A percentile compares a stretch with the other conserved stretches of the same genome.
phyloP scores from a whole-genome alignment of 768 basidiomycete genomes.

The Paxillus ammoniavirescens region DNA sequence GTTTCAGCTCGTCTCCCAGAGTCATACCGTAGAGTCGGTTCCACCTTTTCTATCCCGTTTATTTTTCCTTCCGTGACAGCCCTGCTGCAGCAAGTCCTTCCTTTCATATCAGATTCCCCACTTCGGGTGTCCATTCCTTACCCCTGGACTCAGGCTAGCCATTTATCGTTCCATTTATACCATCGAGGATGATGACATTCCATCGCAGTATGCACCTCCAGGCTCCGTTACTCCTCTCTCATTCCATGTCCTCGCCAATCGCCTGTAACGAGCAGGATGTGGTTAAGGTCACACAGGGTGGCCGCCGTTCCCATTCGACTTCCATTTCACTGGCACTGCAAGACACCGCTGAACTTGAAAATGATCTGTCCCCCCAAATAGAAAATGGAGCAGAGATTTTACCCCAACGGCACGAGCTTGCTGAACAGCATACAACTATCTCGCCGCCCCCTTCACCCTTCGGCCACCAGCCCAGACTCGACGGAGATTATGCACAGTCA shows the following conservation, averaged over 20 bases:
- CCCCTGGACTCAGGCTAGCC: no score
- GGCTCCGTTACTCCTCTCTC: background rate
- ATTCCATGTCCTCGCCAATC: background rate
- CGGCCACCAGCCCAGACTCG: slow-evolving; percentile 5
- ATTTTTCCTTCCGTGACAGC: no score
- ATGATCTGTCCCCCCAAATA: background rate
- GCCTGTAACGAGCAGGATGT: background rate
- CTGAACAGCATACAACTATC: background rate
- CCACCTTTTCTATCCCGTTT: no score
- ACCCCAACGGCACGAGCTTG: background rate
- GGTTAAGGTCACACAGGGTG: background rate
- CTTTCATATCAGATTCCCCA: no score
- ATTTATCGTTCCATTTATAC: background rate
- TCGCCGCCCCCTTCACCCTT: slow-evolving; percentile 1
- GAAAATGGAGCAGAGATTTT: background rate
- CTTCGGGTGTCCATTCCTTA: background rate
- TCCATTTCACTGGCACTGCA: background rate
- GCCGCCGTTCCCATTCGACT: background rate
- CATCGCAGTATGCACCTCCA: background rate
- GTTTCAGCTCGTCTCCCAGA: no score
- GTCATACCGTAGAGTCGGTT: no score
- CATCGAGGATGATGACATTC: background rate
- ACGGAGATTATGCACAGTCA: background rate
- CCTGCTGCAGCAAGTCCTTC: no score
- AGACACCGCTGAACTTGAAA: background rate